phyloP scores from a whole-genome alignment of 2,329 filamentous ascomycete genomes.

The Zasmidium citrigriseum region DNA sequence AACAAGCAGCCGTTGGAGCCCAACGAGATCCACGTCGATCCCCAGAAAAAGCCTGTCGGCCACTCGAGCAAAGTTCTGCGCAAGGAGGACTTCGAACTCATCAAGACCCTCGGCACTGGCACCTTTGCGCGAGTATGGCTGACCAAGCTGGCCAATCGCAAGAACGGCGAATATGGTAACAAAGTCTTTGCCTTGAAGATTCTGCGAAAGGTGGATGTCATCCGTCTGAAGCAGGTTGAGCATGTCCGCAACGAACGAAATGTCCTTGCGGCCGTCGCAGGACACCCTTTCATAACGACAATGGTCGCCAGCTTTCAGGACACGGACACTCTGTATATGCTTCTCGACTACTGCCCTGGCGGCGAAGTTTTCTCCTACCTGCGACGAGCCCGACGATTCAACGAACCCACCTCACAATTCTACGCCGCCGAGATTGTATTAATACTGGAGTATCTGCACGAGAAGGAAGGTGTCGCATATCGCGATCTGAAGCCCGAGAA shows the following conservation, averaged over 20 bases:
- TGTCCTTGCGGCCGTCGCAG: constrained; percentile 74
- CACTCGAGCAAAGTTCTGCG: constrained; percentile 50
- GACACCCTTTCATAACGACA: constrained; percentile 81
- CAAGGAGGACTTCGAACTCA: constrained; percentile 66
- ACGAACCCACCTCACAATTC: constrained; percentile 75
- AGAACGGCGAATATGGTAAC: constrained; percentile 37
- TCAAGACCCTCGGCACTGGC: constrained; percentile 78
- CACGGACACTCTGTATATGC: constrained; percentile 75
- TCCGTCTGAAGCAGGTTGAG: constrained; percentile 82
- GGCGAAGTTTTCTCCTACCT: constrained; percentile 85
- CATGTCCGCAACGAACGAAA: constrained; percentile 82
- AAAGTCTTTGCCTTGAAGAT: constrained; percentile 83
- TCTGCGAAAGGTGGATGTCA: constrained; percentile 66
- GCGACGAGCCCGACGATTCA: constrained; percentile 74
- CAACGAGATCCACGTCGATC: constrained; percentile 45
- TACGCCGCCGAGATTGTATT: constrained; percentile 83
- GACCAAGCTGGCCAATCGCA: constrained; percentile 61
- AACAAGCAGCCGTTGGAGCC: constrained; percentile 45
- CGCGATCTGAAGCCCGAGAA: constrained; percentile 84
- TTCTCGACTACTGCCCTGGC: constrained; percentile 80
- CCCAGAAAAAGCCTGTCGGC: constrained; percentile 47
- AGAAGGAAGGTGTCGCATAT: constrained; percentile 77
- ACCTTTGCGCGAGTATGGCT: constrained; percentile 78
- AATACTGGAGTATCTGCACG: constrained; percentile 78
- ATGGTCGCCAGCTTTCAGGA: constrained; percentile 79